Base-by-base conservation (phyloP, 2,329 filamentous ascomycete species). In the Penicillium sp. region DNA sequence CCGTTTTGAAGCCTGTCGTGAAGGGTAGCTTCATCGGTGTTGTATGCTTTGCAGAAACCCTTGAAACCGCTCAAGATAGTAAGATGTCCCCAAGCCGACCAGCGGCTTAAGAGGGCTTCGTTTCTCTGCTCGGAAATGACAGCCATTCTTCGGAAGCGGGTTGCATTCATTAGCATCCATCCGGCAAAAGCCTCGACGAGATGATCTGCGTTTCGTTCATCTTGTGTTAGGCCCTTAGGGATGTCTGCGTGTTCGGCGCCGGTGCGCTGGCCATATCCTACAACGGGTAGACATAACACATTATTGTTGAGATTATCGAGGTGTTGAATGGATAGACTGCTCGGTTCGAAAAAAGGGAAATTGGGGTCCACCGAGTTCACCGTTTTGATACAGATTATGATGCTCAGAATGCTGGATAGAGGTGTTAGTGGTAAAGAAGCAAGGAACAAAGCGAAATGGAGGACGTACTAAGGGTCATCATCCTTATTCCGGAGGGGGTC, bases 171-270 rank as follows among this genome's bases (percentile, higher is more conserved):
- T 6, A 75, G 53, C 2, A 63, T 61, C 73, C 73, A 77, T 9
- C 73, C 74, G 1, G 74, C 71, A 46, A 76, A 76, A 29, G 73
- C 70, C 52, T 77, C 73, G 6, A 72, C 64, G 1, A 78, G 63
- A 52, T 73, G 71, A 45, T 77, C 74, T 9, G 71, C 61, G 37
- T 75, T 64, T 24, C 68, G 63, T 24, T 70, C 64, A 11, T 63
- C 58, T 43, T 70, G 68, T 3, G 59, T 67, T n/a, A 70, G 57
- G 6, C 62, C 62, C 16, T 57, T 67, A 1, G 68, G 70, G 9
- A 71, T 64, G 6, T 55, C 39, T 6, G 61, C 58, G 26, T 63
- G 48, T 26, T 69, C 63, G 6, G 66, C 33, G 39, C 71, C 63
- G 1, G 53, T 55, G n/a, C 69, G 68, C 11, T 53, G 59, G 24